A percentile compares a stretch with the other conserved stretches of the same genome.
phyloP scores from a whole-genome alignment of 2,329 filamentous ascomycete species.

The Blastomyces gilchristii region DNA sequence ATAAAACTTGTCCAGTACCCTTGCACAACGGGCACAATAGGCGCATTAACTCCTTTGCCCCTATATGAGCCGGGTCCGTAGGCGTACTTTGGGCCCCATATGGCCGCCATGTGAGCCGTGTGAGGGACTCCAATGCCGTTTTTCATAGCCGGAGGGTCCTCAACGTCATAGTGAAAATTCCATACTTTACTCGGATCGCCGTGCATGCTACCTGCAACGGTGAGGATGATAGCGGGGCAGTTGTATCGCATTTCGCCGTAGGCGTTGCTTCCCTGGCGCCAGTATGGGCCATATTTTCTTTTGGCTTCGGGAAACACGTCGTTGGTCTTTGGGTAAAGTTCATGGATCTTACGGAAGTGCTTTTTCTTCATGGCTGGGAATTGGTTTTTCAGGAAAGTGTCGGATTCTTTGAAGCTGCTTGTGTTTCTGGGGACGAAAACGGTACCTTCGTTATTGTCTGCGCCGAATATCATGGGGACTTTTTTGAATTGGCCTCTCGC shows the following conservation, averaged over 20 bases:
- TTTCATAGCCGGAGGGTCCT: conserved; percentile 45
- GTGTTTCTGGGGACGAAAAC: conserved; percentile 46
- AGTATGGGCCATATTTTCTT: conserved; percentile 40
- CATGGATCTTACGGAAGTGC: conserved; percentile 45
- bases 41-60: conserved; percentile 40
- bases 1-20: conserved; percentile 69
- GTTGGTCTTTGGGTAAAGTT: conserved; percentile 45
- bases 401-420: conserved; percentile 39
- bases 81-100: conserved; percentile 55
- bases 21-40: conserved; percentile 52
- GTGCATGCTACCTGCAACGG: conserved; percentile 30
- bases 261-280: conserved; percentile 47
- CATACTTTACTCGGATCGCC: conserved; percentile 38
- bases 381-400: conserved; percentile 48
- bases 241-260: conserved; percentile 58
- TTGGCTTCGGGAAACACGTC: conserved; percentile 37
- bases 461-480: conserved; percentile 47
- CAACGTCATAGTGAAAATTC: conserved; percentile 61
- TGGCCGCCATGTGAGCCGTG: conserved; percentile 54
- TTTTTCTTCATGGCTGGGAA: conserved; percentile 45
- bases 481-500: conserved; percentile 41
- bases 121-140: conserved; percentile 56
- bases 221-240: conserved; percentile 52
- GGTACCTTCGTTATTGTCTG: conserved; percentile 57
- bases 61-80: conserved; percentile 48